Evolutionary conservation across 2,329 filamentous ascomycete genomes (phyloP).

Genomic region (Phyllosticta citriasiana): DNA sequence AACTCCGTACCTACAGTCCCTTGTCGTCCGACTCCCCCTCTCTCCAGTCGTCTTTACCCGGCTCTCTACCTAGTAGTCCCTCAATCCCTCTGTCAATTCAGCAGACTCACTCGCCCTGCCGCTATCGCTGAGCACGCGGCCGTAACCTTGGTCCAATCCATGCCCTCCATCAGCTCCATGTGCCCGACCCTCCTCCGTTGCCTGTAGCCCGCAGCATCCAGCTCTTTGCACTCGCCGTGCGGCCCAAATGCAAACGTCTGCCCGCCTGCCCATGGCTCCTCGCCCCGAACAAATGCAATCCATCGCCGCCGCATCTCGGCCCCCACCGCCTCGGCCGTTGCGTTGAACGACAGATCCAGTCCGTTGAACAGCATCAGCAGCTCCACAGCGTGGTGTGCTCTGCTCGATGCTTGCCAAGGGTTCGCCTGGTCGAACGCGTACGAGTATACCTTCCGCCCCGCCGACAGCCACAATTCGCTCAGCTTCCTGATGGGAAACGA

Average conservation of each 20-base stretch:
- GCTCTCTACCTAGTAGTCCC: neutral
- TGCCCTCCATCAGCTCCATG: conserved; percentile 21
- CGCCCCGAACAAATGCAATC: conserved; percentile 30
- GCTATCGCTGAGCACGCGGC: conserved; percentile 24
- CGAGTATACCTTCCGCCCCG: conserved; percentile 24
- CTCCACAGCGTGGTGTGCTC: conserved; percentile 40
- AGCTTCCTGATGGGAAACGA: conserved; percentile 18
- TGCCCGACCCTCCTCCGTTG: conserved; percentile 24
- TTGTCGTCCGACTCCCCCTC: neutral
- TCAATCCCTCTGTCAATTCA: conserved; percentile 7
- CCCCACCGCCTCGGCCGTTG: conserved; percentile 24
- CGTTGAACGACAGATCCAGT: conserved; percentile 28
- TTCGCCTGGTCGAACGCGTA: conserved; percentile 38
- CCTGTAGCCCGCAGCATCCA: conserved; percentile 24
- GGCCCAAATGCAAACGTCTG: conserved; percentile 32
- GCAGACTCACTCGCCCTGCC: conserved; percentile 33
- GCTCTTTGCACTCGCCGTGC: conserved; percentile 24
- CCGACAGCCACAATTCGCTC: conserved; percentile 10
- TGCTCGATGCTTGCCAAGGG: conserved; percentile 37
- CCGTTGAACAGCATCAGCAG: conserved; percentile 36
- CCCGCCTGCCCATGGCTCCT: conserved; percentile 27
- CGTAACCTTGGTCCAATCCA: conserved; percentile 21
- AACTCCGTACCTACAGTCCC: neutral
- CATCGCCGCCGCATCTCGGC: conserved; percentile 32
- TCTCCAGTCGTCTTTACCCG: conserved; percentile 1